Evolutionary conservation across 768 basidiomycete species (phyloP).

Genomic region (Leccinum ochraceum): DNA sequence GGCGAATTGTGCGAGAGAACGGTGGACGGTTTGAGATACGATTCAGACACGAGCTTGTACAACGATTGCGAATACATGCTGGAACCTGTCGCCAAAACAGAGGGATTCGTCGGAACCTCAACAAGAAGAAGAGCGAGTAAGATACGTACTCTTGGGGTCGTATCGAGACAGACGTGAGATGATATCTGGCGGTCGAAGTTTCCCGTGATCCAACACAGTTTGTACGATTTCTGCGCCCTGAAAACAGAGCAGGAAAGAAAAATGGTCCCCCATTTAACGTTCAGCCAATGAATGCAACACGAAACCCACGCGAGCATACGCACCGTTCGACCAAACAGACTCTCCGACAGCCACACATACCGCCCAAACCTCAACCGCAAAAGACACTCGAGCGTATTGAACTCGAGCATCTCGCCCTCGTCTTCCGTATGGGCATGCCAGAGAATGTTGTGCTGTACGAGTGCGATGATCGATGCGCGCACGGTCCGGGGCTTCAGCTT

Average conservation of each 20-base stretch:
- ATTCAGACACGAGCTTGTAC: slow-evolving; percentile 66
- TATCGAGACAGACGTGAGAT: slow-evolving; percentile 48
- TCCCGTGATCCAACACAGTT: slow-evolving; percentile 81
- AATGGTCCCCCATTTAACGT: background rate
- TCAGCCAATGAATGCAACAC: background rate
- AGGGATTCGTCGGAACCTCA: background rate
- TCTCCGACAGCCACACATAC: slow-evolving; percentile 73
- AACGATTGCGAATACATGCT: slow-evolving; percentile 59
- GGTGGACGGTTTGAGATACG: slow-evolving; percentile 82
- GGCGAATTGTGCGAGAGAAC: slow-evolving; percentile 77
- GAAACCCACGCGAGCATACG: slow-evolving; percentile 26
- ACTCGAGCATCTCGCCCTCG: slow-evolving; percentile 76
- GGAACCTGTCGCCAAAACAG: slow-evolving; percentile 23
- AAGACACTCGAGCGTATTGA: slow-evolving; percentile 83
- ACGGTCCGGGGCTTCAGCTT: slow-evolving; percentile 65
- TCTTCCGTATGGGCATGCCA: slow-evolving; percentile 79
- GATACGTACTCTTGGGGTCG: slow-evolving; percentile 57
- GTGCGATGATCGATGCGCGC: slow-evolving; percentile 69
- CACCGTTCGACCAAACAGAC: slow-evolving; percentile 71
- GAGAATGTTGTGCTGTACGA: slow-evolving; percentile 90
- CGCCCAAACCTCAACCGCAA: slow-evolving; percentile 80
- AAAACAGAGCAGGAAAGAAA: background rate
- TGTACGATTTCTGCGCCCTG: slow-evolving; percentile 79
- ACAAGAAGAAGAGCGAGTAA: slow-evolving; percentile 16
- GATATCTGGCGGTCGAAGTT: slow-evolving; percentile 76